Percentiles rank a stretch among this genome's conserved stretches.
Evolutionary conservation across 1,284 basidiomycete species (phyloP).

Genomic region (Entoloma clypeatum): DNA sequence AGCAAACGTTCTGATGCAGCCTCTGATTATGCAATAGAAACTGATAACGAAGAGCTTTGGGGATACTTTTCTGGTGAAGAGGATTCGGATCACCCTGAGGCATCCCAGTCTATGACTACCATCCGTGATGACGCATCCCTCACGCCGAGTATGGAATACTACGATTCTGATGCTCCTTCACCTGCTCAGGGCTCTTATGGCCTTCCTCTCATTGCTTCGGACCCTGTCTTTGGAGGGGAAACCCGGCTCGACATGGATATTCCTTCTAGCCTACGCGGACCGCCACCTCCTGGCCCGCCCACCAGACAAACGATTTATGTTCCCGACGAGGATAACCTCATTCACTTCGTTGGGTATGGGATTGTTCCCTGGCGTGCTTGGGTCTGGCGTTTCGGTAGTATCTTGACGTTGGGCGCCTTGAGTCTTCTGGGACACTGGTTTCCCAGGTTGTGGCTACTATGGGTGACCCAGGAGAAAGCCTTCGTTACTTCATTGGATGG

Average conservation of each 20-base stretch:
- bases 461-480: conserved; percentile 80
- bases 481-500: conserved; percentile 74
- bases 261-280: conserved; percentile 53
- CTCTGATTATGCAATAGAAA: conserved; percentile 54
- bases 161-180: conserved; percentile 63
- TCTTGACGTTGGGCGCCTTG: conserved; percentile 73
- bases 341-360: conserved; percentile 91
- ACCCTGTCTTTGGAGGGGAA: conserved; percentile 78
- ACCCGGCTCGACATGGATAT: conserved; percentile 75
- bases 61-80: conserved; percentile 78
- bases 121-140: conserved; percentile 39
- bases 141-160: conserved; percentile 60
- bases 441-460: conserved; percentile 85
- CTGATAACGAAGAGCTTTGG: conserved; percentile 62
- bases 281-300: conserved; percentile 71
- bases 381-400: conserved; percentile 72
- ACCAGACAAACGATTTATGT: conserved; percentile 87
- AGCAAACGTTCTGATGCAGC: conserved; percentile 53
- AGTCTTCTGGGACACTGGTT: conserved; percentile 92
- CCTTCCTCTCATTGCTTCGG: conserved; percentile 65
- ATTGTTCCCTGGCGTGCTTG: conserved; percentile 59
- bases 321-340: conserved; percentile 86
- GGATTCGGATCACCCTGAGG: conserved; percentile 48
- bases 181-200: conserved; percentile 45
- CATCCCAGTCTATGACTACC: conserved; percentile 27